Base-by-base conservation (phyloP, 371 early-diverging fungal species). In the Apophysomyces ossiformis region DNA sequence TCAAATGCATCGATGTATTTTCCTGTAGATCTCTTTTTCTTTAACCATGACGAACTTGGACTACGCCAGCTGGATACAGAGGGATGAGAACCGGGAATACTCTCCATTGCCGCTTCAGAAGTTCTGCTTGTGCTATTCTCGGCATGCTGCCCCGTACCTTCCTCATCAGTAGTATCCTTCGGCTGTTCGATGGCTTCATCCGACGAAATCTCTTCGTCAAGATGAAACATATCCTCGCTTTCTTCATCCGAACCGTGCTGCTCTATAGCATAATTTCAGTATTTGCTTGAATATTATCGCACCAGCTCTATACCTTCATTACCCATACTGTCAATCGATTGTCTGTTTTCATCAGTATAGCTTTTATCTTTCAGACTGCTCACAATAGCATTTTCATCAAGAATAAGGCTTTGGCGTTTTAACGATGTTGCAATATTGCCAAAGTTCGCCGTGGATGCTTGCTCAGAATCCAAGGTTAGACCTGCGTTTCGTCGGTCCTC, bases 191-290 rank as follows among this genome's bases (percentile, higher is more conserved):
- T 11, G 36, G 62, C 64, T 9, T 60, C 66, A 11, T 69, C 72
- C 35, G 38, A 39, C 16, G 76, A 73, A 16, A 82, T 78, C 36
- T 80, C 82, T 59, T 82, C 82, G 58, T 82, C 82, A 16, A 82
- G 59, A 13, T 75, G 66, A 64, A 82, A 82, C 59, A 79, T 44
- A 15, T 81, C 76, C n/a, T 77, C 81, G 18, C 64, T 59, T 26
- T 71, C 70, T 1, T 66, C 67, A 13, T 64, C 69, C 6, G 47
- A 46, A 4, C 70, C 67, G 12, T 58, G 26, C 5, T 35, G 60
- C 56, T 69, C 62, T 12, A 8, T 38, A 37, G 37, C 46, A 26
- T 16, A n/a, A 11, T 38, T 57, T 39, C 32, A 37, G 50, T 54
- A n/a, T 35, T 36, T 37, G n/a, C 46, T 38, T 61, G 26, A 26